Evolutionary conservation across 2,329 filamentous ascomycete genomes (phyloP), one percentile per base, ranked within the genome.

Genomic region (Trichoderma arundinaceum): DNA sequence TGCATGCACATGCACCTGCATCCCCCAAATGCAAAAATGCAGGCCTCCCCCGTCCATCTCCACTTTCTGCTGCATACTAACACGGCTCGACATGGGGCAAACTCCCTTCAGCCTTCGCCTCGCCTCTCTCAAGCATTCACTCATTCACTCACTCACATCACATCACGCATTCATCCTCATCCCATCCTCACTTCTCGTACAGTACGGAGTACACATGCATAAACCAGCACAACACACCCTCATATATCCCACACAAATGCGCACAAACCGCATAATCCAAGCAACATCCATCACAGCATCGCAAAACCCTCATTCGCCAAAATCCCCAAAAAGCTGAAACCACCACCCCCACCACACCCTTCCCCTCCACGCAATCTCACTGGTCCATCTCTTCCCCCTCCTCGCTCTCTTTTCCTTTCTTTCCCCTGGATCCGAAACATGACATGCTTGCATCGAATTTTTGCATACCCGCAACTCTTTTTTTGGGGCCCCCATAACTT

Each of bases 381-480:
- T 44, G 33, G 32, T 19, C 39, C 44, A 60, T 49, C 43, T 49
- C 17, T 38, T 28, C 22, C 22, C 22, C 22, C 22, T 28, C 22
- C 39, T 44, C 49, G 15, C 28, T 35, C 49, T 44, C 28, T 43
- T 39, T 15, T 48, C 12, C 5, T 28, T 48, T 12, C 5, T 51
- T 32, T 22, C 60, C 57, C 60, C 49, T 63, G 39, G 60, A 63
- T 51, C 32, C 49, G 49, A 63, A 63, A 54, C 60, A 63, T 53
- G 60, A 28, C 57, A 56, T 49, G 44, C 56, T n/a, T 15, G 43
- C 57, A 48, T 38, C 5, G 5, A 19, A 19, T 12, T 17, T 32
- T 44, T 58, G 38, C 54, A n/a, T 33, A 39, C 8, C 22, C 39
- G 51, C 51, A 39, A 38, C 10, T 28, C 22, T 15, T 2, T 10